Conservation (phyloP, 495 filamentous ascomycete species). For the Hypoxylon subgilvum region DNA sequence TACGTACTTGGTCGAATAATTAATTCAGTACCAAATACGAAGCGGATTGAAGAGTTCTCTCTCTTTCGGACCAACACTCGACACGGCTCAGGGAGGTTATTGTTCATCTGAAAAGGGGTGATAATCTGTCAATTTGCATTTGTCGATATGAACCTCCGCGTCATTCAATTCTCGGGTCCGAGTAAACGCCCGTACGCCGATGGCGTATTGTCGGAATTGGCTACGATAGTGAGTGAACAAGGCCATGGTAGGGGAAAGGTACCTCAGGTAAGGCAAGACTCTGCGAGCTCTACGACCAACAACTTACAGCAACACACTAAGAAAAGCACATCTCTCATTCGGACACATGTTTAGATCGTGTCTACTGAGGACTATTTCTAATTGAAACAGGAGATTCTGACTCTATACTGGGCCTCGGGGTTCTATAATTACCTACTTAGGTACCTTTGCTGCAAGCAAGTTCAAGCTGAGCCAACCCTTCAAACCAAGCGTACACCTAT, state of each 20-base stretch:
- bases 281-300: background rate
- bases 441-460: background rate
- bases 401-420: background rate
- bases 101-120: background rate
- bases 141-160: background rate
- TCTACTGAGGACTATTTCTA: background rate
- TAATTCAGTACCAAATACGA: background rate
- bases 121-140: background rate
- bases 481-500: too few relatives aligned
- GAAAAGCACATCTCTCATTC: slow-evolving; percentile 10
- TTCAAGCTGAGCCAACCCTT: background rate
- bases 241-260: too few relatives aligned
- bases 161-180: too few relatives aligned
- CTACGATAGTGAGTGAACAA: too few relatives aligned
- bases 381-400: slow-evolving; percentile 1
- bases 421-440: slow-evolving; percentile 24
- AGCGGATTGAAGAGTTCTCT: background rate
- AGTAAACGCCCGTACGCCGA: too few relatives aligned
- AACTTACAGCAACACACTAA: slow-evolving; percentile 1
- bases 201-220: too few relatives aligned
- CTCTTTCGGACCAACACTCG: slow-evolving; percentile 1
- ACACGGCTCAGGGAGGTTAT: background rate
- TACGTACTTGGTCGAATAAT: background rate
- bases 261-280: too few relatives aligned
- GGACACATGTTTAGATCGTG: background rate